Conservation (phyloP, 371 early-diverging fungal species). For the Apophysomyces elegans region DNA sequence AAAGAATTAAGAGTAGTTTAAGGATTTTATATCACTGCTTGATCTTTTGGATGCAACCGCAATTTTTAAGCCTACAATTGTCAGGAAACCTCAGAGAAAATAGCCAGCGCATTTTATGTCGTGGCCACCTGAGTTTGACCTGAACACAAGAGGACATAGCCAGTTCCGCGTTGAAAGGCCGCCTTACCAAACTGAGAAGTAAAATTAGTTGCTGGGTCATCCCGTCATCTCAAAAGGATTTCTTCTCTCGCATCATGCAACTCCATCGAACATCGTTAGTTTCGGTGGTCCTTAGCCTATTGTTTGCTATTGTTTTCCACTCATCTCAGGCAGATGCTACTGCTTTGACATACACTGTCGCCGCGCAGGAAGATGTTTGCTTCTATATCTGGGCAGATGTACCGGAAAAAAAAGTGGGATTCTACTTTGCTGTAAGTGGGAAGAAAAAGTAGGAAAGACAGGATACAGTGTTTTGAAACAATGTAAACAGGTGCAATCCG, state of each 20-base stretch:
- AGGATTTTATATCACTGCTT: too few species aligned
- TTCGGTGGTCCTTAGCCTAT: slow-evolving; percentile 3
- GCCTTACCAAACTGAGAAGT: not conserved
- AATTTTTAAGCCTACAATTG: too few species aligned
- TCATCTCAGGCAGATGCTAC: slow-evolving; percentile 42
- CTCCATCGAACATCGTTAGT: not conserved
- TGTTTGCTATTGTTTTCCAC: not conserved
- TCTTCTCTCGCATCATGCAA: slow-evolving; percentile 1
- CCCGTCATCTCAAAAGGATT: not conserved
- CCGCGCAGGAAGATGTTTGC: slow-evolving; percentile 86
- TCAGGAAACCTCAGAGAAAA: too few species aligned
- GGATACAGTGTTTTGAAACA: not conserved
- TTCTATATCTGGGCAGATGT: slow-evolving; percentile 74
- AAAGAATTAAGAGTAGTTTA: too few species aligned
- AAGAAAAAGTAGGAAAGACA: slow-evolving; percentile 5
- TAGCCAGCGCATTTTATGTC: too few species aligned
- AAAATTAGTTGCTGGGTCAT: not conserved
- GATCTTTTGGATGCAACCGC: too few species aligned
- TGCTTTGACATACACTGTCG: slow-evolving; percentile 85
- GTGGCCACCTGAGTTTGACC: too few species aligned
- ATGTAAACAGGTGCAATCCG: slow-evolving; percentile 79
- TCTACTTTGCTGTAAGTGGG: slow-evolving; percentile 93
- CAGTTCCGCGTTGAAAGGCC: not conserved
- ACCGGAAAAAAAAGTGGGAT: slow-evolving; percentile 85
- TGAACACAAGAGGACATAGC: not conserved